Percentiles rank a stretch among this genome's conserved stretches.
Evolutionary conservation across 345 rosid species (phyloP).

Genomic region (Citrus medica): DNA sequence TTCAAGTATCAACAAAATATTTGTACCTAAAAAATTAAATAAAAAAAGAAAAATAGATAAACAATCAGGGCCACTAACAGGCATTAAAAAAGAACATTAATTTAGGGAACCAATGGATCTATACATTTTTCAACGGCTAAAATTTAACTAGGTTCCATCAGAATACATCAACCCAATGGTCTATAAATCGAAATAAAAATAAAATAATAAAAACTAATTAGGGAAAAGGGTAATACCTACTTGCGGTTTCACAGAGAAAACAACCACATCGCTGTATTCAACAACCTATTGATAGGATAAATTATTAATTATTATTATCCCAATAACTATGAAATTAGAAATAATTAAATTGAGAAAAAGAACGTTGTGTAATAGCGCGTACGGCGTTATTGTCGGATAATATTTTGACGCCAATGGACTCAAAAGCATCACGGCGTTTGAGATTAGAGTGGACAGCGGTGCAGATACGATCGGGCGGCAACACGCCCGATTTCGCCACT

Average conservation of each 20-base stretch:
- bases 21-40: neutral
- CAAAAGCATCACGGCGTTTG: conserved; percentile 52
- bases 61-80: neutral
- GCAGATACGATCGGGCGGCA: conserved; percentile 67
- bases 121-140: neutral
- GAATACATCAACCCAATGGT: no score
- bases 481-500: conserved; percentile 58
- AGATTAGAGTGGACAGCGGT: conserved; percentile 65
- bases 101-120: no score
- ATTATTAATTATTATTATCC: neutral
- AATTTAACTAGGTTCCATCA: neutral
- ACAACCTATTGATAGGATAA: conserved; percentile 54
- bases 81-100: no score
- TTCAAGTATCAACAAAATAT: neutral
- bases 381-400: conserved; percentile 52
- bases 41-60: neutral
- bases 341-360: neutral
- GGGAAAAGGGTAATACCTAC: conserved; percentile 41
- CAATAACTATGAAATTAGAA: neutral
- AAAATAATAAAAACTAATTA: neutral
- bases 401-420: conserved; percentile 67
- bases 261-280: conserved; percentile 67
- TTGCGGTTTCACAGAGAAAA: conserved; percentile 93
- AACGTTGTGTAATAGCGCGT: neutral
- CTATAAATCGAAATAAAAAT: neutral